Percentiles rank a stretch among this genome's conserved stretches.
Conservation (phyloP, 441 rosid species). For the Croton setiger region DNA sequence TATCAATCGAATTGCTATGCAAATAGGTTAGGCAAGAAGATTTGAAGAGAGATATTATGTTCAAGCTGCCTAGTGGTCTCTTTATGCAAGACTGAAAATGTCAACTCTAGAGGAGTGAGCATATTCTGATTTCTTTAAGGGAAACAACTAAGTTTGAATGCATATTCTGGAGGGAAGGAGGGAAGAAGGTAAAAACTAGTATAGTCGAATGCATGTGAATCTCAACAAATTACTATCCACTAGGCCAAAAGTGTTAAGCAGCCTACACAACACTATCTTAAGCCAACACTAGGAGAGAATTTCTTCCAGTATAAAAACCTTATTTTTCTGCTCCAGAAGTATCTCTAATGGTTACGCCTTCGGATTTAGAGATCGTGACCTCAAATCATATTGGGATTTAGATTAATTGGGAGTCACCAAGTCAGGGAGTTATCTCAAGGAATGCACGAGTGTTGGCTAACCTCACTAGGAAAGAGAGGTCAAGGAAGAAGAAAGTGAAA, state of each 20-base stretch:
- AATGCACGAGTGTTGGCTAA: too few species aligned
- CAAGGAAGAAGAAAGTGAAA: background rate
- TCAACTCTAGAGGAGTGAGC: too few species aligned
- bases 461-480: background rate
- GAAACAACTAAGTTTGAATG: too few species aligned
- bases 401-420: too few species aligned
- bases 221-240: background rate
- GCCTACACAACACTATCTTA: background rate
- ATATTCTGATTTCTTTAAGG: background rate
- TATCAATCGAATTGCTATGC: background rate
- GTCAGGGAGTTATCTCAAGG: too few species aligned
- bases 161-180: too few species aligned
- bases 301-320: too few species aligned
- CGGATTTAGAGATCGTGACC: too few species aligned
- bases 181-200: too few species aligned
- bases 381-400: too few species aligned
- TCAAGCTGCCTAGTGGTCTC: background rate
- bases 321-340: background rate
- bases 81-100: background rate
- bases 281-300: too few species aligned
- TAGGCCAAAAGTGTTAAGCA: background rate
- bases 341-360: background rate
- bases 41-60: background rate
- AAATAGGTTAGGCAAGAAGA: background rate
- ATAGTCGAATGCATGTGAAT: background rate